Conservation (phyloP, 2,329 filamentous ascomycete species). For the Hansfordia pulvinata region DNA sequence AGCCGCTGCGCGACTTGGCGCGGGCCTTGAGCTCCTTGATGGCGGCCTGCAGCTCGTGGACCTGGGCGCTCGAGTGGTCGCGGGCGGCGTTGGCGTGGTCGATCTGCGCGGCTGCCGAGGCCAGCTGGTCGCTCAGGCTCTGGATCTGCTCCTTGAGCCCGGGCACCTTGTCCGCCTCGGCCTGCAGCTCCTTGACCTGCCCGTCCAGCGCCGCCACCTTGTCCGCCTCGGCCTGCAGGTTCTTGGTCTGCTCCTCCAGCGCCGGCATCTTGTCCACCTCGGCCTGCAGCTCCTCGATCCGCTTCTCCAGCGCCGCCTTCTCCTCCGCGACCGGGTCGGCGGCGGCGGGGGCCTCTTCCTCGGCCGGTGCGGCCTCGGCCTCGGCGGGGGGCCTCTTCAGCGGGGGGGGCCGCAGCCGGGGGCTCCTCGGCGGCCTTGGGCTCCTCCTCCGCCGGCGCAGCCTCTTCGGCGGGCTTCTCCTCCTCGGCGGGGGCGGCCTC, state of each 20-base stretch:
- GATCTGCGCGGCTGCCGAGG: too few species aligned
- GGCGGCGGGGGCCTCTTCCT: neutral
- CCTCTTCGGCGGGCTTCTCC: too few species aligned
- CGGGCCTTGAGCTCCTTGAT: too few species aligned
- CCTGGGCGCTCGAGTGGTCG: too few species aligned
- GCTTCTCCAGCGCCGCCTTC: neutral
- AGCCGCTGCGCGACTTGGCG: slow-evolving; percentile 1
- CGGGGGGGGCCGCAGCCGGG: too few species aligned
- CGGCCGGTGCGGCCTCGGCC: neutral
- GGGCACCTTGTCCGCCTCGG: slow-evolving; percentile 1
- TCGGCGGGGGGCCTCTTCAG: neutral
- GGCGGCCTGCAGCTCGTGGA: neutral
- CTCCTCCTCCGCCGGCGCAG: too few species aligned
- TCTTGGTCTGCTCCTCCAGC: neutral
- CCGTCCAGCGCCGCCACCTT: slow-evolving; percentile 1
- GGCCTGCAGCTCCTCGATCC: slow-evolving; percentile 1
- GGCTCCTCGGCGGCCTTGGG: too few species aligned
- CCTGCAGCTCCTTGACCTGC: neutral
- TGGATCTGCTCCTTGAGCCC: too few species aligned
- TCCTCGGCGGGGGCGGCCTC: too few species aligned
- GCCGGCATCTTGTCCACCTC: slow-evolving; percentile 1
- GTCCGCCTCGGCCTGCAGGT: slow-evolving; percentile 2
- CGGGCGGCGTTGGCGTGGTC: too few species aligned
- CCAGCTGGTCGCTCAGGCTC: too few species aligned
- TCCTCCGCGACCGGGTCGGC: neutral